Conservation (phyloP, 176 grass and related monocot species). For the Avena atlantica region DNA sequence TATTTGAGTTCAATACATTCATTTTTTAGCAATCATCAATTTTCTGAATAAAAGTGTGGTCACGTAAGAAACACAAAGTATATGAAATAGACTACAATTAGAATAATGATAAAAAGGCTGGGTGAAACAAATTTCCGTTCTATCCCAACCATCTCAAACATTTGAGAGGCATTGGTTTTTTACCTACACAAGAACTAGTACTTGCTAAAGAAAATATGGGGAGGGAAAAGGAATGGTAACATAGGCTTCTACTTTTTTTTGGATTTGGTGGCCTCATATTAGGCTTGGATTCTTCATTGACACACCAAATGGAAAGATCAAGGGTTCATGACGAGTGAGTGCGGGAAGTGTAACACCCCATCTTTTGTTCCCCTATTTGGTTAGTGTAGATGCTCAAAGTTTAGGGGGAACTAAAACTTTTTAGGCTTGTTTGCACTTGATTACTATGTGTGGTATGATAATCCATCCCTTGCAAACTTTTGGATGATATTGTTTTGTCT, state of each 20-base stretch:
- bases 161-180: not conserved
- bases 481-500: no score
- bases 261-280: not conserved
- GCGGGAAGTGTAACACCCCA: not conserved
- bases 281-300: not conserved
- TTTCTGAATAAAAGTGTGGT: not conserved
- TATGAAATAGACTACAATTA: not conserved
- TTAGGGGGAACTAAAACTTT: no score
- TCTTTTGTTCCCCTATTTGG: no score
- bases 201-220: no score
- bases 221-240: no score
- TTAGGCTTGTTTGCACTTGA: no score
- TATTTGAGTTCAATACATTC: not conserved
- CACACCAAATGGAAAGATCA: not conserved
- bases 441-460: no score
- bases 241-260: no score
- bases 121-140: not conserved
- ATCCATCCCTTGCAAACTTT: no score
- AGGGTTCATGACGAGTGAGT: not conserved
- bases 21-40: not conserved
- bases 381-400: no score
- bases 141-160: not conserved
- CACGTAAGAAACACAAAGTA: not conserved
- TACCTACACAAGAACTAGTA: no score
- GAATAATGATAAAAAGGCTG: not conserved